These are phyloP conservation scores for Evernia prunastri DNA, from an alignment of 495 filamentous ascomycete species.

Conservation along the genomic window DNA sequence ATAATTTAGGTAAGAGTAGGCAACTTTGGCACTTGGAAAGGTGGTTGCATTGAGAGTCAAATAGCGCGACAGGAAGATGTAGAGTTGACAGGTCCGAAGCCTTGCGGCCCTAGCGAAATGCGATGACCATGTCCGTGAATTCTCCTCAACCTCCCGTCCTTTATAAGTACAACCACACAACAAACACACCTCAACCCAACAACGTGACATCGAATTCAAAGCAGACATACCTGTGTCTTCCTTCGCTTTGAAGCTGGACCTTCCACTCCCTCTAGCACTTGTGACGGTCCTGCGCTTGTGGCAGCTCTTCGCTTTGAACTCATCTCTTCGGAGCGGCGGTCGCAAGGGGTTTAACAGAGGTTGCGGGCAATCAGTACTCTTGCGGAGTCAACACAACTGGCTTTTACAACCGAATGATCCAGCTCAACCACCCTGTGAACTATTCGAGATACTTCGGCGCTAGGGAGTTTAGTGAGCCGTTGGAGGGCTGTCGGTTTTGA, in stretches of 20 bases:
- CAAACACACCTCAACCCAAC: conserved; percentile 12
- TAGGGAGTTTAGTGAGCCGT: not conserved
- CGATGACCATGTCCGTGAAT: conserved; percentile 20
- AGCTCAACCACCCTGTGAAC: not conserved
- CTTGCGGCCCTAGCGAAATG: conserved; percentile 29
- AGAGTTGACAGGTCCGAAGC: conserved; percentile 22
- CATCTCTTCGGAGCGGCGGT: conserved; percentile 38
- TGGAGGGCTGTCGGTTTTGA: not conserved
- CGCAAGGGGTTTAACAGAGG: conserved; percentile 9
- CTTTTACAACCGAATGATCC: not conserved
- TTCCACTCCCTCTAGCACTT: conserved; percentile 34
- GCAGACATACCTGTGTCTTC: conserved; percentile 49
- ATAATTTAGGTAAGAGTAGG: conserved; percentile 14
- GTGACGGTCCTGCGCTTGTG: conserved; percentile 31
- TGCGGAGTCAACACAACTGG: not conserved
- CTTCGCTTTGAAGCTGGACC: conserved; percentile 54
- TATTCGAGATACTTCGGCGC: not conserved
- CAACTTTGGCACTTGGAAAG: conserved; percentile 1
- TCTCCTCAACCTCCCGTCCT: conserved; percentile 18
- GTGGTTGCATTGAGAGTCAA: conserved; percentile 12
- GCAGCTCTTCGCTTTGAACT: conserved; percentile 62
- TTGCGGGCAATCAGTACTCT: conserved; percentile 8
- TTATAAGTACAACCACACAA: conserved; percentile 20
- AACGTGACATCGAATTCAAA: not conserved
- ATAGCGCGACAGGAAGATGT: conserved; percentile 18